These are phyloP conservation scores for Begonia loranthoides DNA, from an alignment of 306 rosid species.

Conservation along the genomic window DNA sequence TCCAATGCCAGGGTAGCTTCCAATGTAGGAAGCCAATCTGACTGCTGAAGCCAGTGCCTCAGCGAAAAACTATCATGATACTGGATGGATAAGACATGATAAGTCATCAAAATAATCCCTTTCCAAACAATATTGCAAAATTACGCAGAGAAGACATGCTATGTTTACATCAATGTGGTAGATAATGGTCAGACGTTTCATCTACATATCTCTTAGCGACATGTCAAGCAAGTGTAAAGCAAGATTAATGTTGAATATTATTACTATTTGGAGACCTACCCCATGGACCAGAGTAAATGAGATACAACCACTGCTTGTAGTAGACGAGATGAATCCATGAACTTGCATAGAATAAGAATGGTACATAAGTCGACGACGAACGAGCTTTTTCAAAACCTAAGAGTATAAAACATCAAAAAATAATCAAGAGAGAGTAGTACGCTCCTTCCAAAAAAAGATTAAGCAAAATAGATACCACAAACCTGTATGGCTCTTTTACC, in stretches of 20 bases:
- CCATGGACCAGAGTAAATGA: constrained; percentile 87
- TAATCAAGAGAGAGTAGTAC: no score
- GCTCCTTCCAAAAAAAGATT: no score
- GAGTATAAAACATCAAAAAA: no score
- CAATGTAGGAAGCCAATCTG: constrained; percentile 97
- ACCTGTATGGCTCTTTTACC: constrained; percentile 96
- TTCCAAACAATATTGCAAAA: background rate
- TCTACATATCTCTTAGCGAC: no score
- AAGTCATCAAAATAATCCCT: background rate
- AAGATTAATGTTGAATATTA: no score
- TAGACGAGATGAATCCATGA: constrained; percentile 71
- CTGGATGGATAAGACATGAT: constrained; percentile 14
- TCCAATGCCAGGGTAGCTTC: constrained; percentile 97
- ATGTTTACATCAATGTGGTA: no score
- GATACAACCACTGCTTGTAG: constrained; percentile 35
- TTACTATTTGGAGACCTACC: constrained; percentile 36
- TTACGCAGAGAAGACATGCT: background rate
- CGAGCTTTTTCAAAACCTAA: constrained; percentile 84
- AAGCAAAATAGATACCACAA: background rate
- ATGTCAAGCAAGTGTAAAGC: no score
- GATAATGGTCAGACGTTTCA: no score
- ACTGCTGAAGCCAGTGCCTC: constrained; percentile 90
- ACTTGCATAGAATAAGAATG: constrained; percentile 96
- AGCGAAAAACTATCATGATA: constrained; percentile 97
- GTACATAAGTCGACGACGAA: constrained; percentile 65